Conservation (phyloP, 2,329 filamentous ascomycete species). For the Graphiopsis chlorocephala region DNA sequence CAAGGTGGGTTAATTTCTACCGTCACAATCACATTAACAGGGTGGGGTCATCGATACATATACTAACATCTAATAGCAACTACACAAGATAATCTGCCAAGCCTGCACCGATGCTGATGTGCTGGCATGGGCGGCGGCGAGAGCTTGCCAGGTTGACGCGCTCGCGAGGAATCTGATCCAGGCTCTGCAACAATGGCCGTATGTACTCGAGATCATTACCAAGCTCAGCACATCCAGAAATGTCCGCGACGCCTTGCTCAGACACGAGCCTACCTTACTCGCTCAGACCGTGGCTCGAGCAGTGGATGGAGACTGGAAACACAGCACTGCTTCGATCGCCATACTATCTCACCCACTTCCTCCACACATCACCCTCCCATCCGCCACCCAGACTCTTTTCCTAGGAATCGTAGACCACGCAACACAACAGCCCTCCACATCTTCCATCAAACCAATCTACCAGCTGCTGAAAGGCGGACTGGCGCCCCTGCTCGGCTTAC, state of each 20-base stretch:
- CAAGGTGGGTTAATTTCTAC: slow-evolving; percentile 22
- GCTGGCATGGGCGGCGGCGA: slow-evolving; percentile 45
- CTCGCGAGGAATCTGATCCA: slow-evolving; percentile 48
- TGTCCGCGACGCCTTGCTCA: slow-evolving; percentile 33
- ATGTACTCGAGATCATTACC: slow-evolving; percentile 50
- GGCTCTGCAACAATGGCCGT: slow-evolving; percentile 51
- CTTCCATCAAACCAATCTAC: slow-evolving; percentile 33
- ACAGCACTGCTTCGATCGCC: slow-evolving; percentile 26
- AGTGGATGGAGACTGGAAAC: slow-evolving; percentile 23
- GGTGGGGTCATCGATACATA: too few species aligned
- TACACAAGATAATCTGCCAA: slow-evolving; percentile 36
- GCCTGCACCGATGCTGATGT: slow-evolving; percentile 37
- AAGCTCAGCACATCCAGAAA: slow-evolving; percentile 38
- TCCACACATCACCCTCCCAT: slow-evolving; percentile 29
- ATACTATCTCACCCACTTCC: slow-evolving; percentile 33
- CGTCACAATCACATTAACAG: neutral
- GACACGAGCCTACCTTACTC: slow-evolving; percentile 31
- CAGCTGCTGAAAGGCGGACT: slow-evolving; percentile 34
- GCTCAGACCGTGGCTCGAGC: slow-evolving; percentile 29
- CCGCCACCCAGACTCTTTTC: slow-evolving; percentile 33
- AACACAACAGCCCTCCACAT: slow-evolving; percentile 25
- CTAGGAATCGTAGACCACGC: slow-evolving; percentile 32
- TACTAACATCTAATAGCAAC: slow-evolving; percentile 29
- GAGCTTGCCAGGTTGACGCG: slow-evolving; percentile 49
- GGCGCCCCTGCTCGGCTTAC: slow-evolving; percentile 27